A percentile compares a stretch with the other conserved stretches of the same genome.
Evolutionary conservation across 352 stramenopile genomes (phyloP).

Genomic region (Phytophthora agathidicida): DNA sequence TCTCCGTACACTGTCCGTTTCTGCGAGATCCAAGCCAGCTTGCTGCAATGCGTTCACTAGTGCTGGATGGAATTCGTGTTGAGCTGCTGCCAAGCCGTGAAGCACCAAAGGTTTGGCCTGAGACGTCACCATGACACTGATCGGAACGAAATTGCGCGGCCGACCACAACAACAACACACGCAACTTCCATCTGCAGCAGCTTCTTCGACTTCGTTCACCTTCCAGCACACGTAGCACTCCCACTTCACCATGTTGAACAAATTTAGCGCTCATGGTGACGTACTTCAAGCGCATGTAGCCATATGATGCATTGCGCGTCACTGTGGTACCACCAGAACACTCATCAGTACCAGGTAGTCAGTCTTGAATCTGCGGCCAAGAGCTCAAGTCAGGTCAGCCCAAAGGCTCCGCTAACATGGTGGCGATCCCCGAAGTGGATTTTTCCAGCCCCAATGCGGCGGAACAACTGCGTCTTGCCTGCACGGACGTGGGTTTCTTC

Average conservation of each 20-base stretch:
- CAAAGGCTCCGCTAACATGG: not conserved
- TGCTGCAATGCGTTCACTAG: constrained; percentile 25
- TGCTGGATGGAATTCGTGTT: constrained; percentile 31
- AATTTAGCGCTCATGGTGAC: too few species aligned
- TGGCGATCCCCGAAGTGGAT: constrained; percentile 66
- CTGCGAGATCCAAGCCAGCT: constrained; percentile 34
- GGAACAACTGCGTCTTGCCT: constrained; percentile 56
- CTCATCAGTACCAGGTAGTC: too few species aligned
- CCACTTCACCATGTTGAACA: constrained; percentile 24
- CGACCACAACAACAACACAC: constrained; percentile 36
- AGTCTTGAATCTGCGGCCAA: constrained; percentile 6
- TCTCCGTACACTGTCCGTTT: constrained; percentile 33
- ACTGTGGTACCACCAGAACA: too few species aligned
- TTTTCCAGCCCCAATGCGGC: constrained; percentile 45
- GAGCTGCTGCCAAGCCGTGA: constrained; percentile 30
- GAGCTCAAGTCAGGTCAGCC: constrained; percentile 1
- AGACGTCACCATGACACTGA: constrained; percentile 16
- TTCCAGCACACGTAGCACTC: constrained; percentile 55
- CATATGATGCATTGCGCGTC: too few species aligned
- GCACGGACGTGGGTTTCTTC: constrained; percentile 72
- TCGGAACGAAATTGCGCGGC: constrained; percentile 31
- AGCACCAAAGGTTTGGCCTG: constrained; percentile 36
- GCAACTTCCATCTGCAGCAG: constrained; percentile 7
- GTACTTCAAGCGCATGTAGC: too few species aligned
- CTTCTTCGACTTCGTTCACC: constrained; percentile 24